Base-by-base conservation (phyloP, 2,329 filamentous ascomycete genomes). In the Gyromitra esculenta region DNA sequence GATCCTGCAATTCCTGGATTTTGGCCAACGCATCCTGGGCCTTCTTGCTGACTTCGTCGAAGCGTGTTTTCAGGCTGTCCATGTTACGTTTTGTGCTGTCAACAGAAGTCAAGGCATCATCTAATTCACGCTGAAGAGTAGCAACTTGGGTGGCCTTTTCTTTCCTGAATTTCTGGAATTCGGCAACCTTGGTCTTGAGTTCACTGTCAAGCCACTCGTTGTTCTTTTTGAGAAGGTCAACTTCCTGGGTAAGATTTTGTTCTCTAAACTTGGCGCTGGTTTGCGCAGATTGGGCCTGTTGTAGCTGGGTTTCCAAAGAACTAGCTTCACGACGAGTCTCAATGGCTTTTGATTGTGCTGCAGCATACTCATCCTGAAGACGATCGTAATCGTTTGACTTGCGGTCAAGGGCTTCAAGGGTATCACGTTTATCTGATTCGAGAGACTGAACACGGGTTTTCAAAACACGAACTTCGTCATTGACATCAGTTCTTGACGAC, bases 121-220 rank as follows among this genome's bases (percentile, higher is more conserved):
- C 95, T 80, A 95, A 92, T 77, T 92, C 89, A 68, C 94, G 92
- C 83, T 97, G 92, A 37, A 99, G 88, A 81, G 96, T 92, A 7
- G 94, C 89, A 80, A 98, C 93, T 50, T 92, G 91, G 0, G 93
- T 91, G 78, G 92, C 92, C 87, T 97, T 98, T 82, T 99, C 96
- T 82, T 97, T 98, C 78, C 96, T 90, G 84, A 92, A 95, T 82
- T 94, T 97, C 79, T 95, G 88, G 62, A 93, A 90, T 82, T 99
- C 96, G 7, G 91, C 89, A 77, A 89, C 91, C 85, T 97, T 97
- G 0, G 92, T 94, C 85, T 97, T 95, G 25, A 98, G 88, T 83
- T 99, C 96, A 54, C 88, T 90, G 82, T 97, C 93, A 72, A 96
- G 91, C 92, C 94, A 99, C 81, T 98, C 95, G 79, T 93, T 92